Base-by-base conservation (phyloP, 345 rosid genomes). In the Ailanthus altissimus region DNA sequence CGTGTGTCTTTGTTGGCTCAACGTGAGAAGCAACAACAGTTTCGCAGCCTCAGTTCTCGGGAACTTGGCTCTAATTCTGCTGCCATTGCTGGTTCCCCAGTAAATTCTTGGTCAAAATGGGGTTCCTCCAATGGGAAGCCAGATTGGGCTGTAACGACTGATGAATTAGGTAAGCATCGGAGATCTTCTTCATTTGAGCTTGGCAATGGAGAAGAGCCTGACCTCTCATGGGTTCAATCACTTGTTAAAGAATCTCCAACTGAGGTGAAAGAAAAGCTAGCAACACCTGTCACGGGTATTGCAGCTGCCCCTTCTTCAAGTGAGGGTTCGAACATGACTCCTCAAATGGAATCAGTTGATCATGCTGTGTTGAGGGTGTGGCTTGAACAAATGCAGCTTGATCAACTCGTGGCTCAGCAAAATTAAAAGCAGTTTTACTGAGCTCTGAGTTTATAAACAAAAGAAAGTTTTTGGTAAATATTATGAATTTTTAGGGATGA, bases 361-460 rank as follows among this genome's bases (percentile, higher is more conserved):
- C 90, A 85, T 74, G 85, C 88, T 38, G 89, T 86, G 18, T 77
- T 91, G 72, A 90, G 93, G 78, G 92, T 92, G 59, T 94, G 94
- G 98, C 78, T 87, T 6, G 93, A 92, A 90, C 94, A 92, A 77
- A 91, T 90, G 91, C 88, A 94, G 84, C 90, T 92, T 70, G 98
- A 94, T 77, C 97, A 89, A 89, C 96, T 91, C 3, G 92, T 94
- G 83, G 94, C 97, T 83, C 98, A 93, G 92, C 97, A 89, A 85
- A 94, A 93, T 74, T 85, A 76, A 85, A 81, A 76, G 10, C 59
- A 70, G 71, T 81, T 73, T 75, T 72, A 23, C 74, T n/a, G 73
- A 63, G 63, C 57, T 78, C 38, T 65, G 85, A 86, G 85, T 81
- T 80, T 66, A 84, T 49, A 60, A 75, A 62, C 73, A 74, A 83